Evolutionary conservation across 352 stramenopile genomes (phyloP).

Genomic region (Globisporangium megalacanthum): DNA sequence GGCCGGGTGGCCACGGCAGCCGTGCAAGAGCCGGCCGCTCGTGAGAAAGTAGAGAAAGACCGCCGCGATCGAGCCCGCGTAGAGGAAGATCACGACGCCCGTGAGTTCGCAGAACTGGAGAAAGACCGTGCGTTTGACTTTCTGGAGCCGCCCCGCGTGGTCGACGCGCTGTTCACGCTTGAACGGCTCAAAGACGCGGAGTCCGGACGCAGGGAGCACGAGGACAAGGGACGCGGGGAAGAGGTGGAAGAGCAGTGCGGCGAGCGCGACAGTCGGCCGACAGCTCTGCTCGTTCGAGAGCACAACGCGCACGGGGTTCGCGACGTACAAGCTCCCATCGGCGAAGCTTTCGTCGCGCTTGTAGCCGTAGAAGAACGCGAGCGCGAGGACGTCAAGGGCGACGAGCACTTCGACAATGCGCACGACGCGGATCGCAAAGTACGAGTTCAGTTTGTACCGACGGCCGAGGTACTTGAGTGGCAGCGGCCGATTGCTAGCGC

Average conservation of each 20-base stretch:
- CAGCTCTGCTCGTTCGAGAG: conserved; percentile 39
- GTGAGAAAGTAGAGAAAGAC: conserved; percentile 84
- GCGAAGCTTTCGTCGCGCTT: conserved; percentile 22
- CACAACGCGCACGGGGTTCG: conserved; percentile 30
- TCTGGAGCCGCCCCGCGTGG: conserved; percentile 35
- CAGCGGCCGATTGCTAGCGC: conserved; percentile 13
- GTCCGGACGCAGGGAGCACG: conserved; percentile 43
- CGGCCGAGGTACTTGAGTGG: conserved; percentile 41
- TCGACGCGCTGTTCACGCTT: conserved; percentile 35
- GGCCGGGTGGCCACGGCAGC: conserved; percentile 29
- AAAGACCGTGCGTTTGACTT: conserved; percentile 66
- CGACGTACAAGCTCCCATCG: conserved; percentile 38
- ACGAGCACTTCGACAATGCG: conserved; percentile 58
- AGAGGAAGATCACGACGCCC: conserved; percentile 45
- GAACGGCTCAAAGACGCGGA: conserved; percentile 70
- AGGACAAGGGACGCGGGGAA: conserved; percentile 52
- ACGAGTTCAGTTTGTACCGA: conserved; percentile 75
- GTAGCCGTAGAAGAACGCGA: conserved; percentile 62
- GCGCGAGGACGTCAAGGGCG: conserved; percentile 40
- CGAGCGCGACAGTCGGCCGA: conserved; percentile 58
- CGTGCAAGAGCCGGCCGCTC: conserved; percentile 61
- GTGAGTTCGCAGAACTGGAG: conserved; percentile 71
- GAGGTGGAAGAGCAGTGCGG: conserved; percentile 58
- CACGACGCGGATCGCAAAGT: conserved; percentile 65
- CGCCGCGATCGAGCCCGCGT: conserved; percentile 44